These are phyloP conservation scores for Penicillium steckii DNA, from an alignment of 495 filamentous ascomycete genomes.

Conservation along the genomic window DNA sequence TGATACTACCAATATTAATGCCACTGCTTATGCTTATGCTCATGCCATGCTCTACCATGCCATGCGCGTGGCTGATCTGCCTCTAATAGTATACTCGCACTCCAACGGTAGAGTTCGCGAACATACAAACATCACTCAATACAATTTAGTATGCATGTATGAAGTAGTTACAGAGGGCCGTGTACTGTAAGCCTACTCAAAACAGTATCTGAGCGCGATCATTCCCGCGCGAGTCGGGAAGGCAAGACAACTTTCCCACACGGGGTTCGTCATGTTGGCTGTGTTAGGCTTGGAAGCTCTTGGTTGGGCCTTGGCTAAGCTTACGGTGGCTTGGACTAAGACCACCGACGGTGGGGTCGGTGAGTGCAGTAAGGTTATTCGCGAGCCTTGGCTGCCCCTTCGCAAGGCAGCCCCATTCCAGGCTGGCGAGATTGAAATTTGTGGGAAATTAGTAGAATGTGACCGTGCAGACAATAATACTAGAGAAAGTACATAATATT, in stretches of 20 bases:
- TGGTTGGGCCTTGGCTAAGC: constrained; percentile 20
- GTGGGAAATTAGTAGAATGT: constrained; percentile 8
- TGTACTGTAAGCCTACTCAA: constrained; percentile 1
- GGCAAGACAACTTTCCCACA: background rate
- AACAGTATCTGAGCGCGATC: constrained; percentile 2
- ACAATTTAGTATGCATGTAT: too few species aligned
- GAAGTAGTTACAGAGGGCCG: too few species aligned
- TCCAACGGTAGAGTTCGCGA: too few species aligned
- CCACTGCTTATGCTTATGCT: too few species aligned
- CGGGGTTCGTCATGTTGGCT: constrained; percentile 5
- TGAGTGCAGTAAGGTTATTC: constrained; percentile 21
- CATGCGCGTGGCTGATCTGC: too few species aligned
- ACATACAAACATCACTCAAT: too few species aligned
- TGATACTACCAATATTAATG: too few species aligned
- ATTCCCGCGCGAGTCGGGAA: background rate
- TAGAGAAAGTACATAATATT: too few species aligned
- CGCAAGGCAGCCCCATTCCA: constrained; percentile 27
- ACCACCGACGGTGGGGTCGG: constrained; percentile 6
- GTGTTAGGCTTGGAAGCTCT: constrained; percentile 2
- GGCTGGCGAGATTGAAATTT: constrained; percentile 1
- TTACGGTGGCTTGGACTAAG: constrained; percentile 24
- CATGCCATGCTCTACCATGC: too few species aligned
- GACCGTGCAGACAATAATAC: too few species aligned
- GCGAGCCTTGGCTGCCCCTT: constrained; percentile 19
- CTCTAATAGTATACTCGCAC: too few species aligned